These are phyloP conservation scores for Dryas integrifolia DNA, from an alignment of 331 rosid genomes.

Conservation along the genomic window DNA sequence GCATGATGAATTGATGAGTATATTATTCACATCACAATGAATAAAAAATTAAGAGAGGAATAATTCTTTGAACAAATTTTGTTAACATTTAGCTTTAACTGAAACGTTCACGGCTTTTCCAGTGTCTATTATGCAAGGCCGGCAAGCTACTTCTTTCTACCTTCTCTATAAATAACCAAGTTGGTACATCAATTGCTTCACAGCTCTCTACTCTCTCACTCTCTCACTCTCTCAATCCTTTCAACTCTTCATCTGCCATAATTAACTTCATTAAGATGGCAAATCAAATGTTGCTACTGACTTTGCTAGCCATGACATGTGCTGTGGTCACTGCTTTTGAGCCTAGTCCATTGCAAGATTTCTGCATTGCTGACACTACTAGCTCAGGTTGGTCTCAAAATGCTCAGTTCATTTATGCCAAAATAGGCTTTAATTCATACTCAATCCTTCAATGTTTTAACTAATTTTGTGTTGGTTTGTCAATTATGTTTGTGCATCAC, in stretches of 20 bases:
- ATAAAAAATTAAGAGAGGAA: constrained; percentile 3
- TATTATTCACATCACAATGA: not conserved
- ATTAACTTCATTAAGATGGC: constrained; percentile 7
- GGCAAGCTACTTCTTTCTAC: constrained; percentile 3
- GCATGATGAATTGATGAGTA: not conserved
- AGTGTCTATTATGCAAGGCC: not conserved
- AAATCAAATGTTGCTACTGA: constrained; percentile 9
- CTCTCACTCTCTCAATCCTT: not conserved
- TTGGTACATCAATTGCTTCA: not conserved
- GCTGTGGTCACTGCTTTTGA: constrained; percentile 29
- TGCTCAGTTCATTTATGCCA: not conserved
- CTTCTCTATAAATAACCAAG: constrained; percentile 1
- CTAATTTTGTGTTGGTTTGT: not conserved
- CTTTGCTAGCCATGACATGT: constrained; percentile 20
- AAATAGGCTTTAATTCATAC: not conserved
- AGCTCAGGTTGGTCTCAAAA: constrained; percentile 14
- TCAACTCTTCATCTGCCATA: not conserved
- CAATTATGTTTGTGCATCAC: not conserved
- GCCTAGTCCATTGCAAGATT: constrained; percentile 36
- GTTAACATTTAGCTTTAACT: not conserved
- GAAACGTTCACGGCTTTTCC: not conserved
- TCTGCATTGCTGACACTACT: constrained; percentile 37
- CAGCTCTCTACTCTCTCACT: not conserved
- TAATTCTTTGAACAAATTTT: not conserved
- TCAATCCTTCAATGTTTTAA: not conserved